These are phyloP conservation scores for Pseudohalonectria lignicola DNA, from an alignment of 2,329 filamentous ascomycete species.

Conservation along the genomic window DNA sequence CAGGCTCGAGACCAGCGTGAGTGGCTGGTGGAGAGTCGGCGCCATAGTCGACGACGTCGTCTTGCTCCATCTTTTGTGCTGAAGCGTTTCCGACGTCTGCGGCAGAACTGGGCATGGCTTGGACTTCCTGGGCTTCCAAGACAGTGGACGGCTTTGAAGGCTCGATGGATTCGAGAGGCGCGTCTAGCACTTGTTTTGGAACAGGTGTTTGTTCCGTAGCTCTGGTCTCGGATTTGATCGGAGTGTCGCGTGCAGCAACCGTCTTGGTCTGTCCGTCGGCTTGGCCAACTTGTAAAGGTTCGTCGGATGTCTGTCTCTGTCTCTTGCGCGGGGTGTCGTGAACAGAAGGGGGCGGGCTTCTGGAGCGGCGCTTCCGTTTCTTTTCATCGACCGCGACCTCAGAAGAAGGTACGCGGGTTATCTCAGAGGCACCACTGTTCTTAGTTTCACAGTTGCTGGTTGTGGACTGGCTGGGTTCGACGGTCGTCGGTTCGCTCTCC, in stretches of 20 bases:
- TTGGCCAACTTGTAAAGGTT: too few species aligned
- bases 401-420: slow-evolving; percentile 1
- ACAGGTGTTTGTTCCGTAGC: too few species aligned
- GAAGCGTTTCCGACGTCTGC: too few species aligned
- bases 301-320: too few species aligned
- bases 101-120: too few species aligned
- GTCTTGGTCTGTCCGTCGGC: too few species aligned
- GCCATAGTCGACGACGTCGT: slow-evolving; percentile 19
- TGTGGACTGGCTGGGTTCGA: neutral
- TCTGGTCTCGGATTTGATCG: neutral
- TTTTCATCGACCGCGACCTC: slow-evolving; percentile 19
- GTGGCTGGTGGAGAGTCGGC: slow-evolving; percentile 2
- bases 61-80: slow-evolving; percentile 7
- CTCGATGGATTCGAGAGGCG: too few species aligned
- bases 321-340: slow-evolving; percentile 27
- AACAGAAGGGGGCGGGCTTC: slow-evolving; percentile 41
- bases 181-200: too few species aligned
- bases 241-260: neutral
- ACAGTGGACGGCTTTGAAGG: too few species aligned
- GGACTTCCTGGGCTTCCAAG: too few species aligned
- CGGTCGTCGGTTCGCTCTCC: too few species aligned
- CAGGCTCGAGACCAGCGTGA: neutral
- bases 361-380: slow-evolving; percentile 57
- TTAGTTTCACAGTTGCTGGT: neutral
- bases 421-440: neutral